Evolutionary conservation across 73 alveolate species (phyloP).

Genomic region (Paramecium octaurelia): DNA sequence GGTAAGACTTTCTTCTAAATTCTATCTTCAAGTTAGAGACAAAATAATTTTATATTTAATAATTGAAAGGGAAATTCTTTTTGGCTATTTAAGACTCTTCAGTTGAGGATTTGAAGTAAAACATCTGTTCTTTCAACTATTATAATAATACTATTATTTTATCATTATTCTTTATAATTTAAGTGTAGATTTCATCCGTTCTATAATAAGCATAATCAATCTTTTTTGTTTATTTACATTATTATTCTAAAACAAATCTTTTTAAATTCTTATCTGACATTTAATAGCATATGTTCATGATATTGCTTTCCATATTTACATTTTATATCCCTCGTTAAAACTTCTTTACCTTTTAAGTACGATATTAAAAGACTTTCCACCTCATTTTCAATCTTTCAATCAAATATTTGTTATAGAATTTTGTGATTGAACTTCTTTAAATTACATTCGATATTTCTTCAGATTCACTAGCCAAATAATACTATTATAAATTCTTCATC

Average conservation of each 20-base stretch:
- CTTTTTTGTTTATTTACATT: background rate
- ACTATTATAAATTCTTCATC: background rate
- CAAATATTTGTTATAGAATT: background rate
- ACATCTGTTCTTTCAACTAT: background rate
- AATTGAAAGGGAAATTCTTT: background rate
- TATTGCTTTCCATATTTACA: constrained; percentile 33
- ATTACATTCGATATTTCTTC: constrained; percentile 12
- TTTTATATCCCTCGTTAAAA: background rate
- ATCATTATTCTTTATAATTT: background rate
- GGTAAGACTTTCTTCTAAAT: background rate
- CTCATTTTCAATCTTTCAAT: background rate
- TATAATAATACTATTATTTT: background rate
- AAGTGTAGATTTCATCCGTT: background rate
- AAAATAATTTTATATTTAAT: background rate
- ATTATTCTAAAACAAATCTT: background rate
- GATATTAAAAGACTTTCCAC: background rate
- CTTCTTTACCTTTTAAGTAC: constrained; percentile 27
- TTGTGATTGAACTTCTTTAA: background rate
- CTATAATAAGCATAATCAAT: background rate
- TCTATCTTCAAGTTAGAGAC: background rate
- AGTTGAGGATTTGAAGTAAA: background rate
- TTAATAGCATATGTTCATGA: constrained; percentile 35
- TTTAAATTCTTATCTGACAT: constrained; percentile 9
- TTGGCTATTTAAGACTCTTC: background rate
- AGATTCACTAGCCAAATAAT: constrained; percentile 9